Conservation (phyloP, 139 green algal genomes). For the Picochlorum costavermella region DNA sequence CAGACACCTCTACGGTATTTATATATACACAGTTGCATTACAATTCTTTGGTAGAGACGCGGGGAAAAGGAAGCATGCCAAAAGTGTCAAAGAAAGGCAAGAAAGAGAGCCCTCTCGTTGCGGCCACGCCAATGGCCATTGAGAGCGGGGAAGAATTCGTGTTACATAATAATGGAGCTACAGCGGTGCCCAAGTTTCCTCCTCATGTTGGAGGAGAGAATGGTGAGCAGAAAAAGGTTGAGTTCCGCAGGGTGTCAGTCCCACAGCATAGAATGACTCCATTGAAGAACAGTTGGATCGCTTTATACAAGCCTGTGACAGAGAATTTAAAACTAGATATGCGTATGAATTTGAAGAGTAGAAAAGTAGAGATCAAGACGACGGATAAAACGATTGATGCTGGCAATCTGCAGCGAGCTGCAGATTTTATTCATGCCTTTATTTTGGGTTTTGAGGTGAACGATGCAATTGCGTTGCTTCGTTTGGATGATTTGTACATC, state of each 20-base stretch:
- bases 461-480: conserved; percentile 93
- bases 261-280: conserved; percentile 91
- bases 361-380: conserved; percentile 95
- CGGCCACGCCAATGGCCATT: conserved; percentile 26
- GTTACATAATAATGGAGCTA: neutral
- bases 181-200: conserved; percentile 54
- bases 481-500: conserved; percentile 96
- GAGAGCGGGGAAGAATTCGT: conserved; percentile 13
- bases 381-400: conserved; percentile 66
- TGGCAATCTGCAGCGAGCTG: conserved; percentile 86
- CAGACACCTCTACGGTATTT: no score
- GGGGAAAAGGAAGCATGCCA: conserved; percentile 34
- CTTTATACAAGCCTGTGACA: conserved; percentile 94
- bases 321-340: conserved; percentile 97
- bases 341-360: conserved; percentile 97
- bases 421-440: conserved; percentile 97
- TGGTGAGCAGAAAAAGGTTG: conserved; percentile 42
- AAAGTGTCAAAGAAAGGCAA: conserved; percentile 45
- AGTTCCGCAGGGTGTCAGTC: conserved; percentile 78
- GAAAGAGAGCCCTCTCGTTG: conserved; percentile 22
- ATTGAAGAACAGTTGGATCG: conserved; percentile 92
- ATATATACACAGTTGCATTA: no score
- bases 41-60: neutral
- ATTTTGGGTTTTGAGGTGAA: conserved; percentile 74
- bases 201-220: conserved; percentile 50